Evolutionary conservation across 345 rosid species (phyloP).

Genomic region (Mangifera indica): DNA sequence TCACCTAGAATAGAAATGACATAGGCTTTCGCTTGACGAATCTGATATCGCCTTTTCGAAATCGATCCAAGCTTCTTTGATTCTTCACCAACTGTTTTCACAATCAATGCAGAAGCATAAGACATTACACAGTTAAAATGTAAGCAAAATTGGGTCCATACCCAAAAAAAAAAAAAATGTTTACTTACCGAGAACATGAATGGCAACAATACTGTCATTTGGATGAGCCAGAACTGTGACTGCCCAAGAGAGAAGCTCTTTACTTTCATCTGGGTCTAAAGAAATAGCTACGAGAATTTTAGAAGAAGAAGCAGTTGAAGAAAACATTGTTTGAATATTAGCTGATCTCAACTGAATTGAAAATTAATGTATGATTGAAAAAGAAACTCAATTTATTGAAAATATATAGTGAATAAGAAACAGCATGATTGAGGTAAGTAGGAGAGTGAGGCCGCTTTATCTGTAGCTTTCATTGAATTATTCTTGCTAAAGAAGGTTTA

Average conservation of each 20-base stretch:
- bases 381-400: conserved; percentile 22
- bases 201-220: conserved; percentile 65
- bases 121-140: neutral
- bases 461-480: conserved; percentile 24
- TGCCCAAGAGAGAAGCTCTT: conserved; percentile 78
- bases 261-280: conserved; percentile 54
- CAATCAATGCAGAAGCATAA: conserved; percentile 3
- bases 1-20: conserved; percentile 88
- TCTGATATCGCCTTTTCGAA: conserved; percentile 36
- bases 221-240: conserved; percentile 71
- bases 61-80: conserved; percentile 44
- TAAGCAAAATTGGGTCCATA: neutral
- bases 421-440: conserved; percentile 52
- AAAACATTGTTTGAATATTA: conserved; percentile 41
- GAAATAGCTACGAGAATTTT: conserved; percentile 76
- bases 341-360: neutral
- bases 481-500: conserved; percentile 66
- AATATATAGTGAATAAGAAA: conserved; percentile 21
- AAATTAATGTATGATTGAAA: neutral
- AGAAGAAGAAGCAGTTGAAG: conserved; percentile 41
- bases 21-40: conserved; percentile 74
- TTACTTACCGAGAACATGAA: conserved; percentile 66
- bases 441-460: conserved; percentile 30
- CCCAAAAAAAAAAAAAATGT: neutral
- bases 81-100: conserved; percentile 43